A percentile compares a stretch with the other conserved stretches of the same genome.
Evolutionary conservation across 345 rosid genomes (phyloP).

Genomic region (Gossypium stocksii): DNA sequence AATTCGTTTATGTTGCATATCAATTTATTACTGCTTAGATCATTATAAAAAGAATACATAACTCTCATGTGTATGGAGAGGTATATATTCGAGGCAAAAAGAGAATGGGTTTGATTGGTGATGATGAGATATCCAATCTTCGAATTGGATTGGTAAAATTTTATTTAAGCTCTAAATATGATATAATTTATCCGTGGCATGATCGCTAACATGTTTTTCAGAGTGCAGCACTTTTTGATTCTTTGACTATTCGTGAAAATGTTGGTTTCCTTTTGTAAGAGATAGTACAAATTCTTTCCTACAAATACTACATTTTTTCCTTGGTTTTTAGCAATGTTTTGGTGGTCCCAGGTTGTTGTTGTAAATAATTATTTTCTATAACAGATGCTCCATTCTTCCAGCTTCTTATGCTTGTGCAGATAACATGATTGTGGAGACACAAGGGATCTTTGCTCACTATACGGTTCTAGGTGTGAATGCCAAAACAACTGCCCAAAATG

Average conservation of each 20-base stretch:
- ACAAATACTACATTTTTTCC: background rate
- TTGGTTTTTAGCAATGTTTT: background rate
- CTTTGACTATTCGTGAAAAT: constrained; percentile 89
- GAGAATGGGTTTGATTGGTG: constrained; percentile 76
- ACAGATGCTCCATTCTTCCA: background rate
- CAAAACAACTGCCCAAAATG: background rate
- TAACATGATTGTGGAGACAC: background rate
- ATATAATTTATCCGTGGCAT: no score
- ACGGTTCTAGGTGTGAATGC: background rate
- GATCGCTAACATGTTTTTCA: constrained; percentile 67
- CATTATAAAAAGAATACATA: background rate
- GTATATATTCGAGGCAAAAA: constrained; percentile 78
- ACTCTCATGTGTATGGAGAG: constrained; percentile 59
- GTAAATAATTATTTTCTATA: constrained; percentile 13
- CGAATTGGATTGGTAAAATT: no score
- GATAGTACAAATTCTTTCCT: constrained; percentile 19
- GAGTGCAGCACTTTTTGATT: constrained; percentile 97
- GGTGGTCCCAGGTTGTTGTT: background rate
- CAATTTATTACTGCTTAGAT: background rate
- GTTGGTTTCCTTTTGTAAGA: constrained; percentile 97
- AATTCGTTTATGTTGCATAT: background rate
- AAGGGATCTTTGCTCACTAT: background rate
- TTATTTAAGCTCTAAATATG: no score
- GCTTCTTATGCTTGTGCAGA: background rate
- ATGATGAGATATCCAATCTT: constrained; percentile 76